Evolutionary conservation across 2,329 filamentous ascomycete genomes (phyloP), one percentile per base, ranked within the genome.

Genomic region (Aspergillus ruber): DNA sequence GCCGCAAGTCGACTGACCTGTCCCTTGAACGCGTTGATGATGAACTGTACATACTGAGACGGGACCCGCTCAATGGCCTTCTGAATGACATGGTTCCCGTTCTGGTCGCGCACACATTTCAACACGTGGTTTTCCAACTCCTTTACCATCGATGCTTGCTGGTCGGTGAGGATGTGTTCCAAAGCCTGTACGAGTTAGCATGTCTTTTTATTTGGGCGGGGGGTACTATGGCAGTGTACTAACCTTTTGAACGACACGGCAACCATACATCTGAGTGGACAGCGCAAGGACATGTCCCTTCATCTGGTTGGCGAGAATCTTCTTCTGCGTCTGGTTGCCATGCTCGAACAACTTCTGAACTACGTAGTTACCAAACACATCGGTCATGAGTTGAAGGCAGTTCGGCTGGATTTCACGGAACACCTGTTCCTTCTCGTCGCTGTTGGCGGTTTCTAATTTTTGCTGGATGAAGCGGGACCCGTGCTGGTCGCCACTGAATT

Each of bases 321-420:
- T 90, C 74, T 98, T 98, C 72, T 98, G 93, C 0, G 84, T 80
- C 68, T 95, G 90, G 57, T 89, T 94, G 35, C 93, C 91, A 65
- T 97, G 89, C 65, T 97, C 91, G 53, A 97, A 96, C 64, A 97
- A 84, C 66, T 96, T 97, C 63, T 98, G 93, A 35, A 97, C 90
- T 32, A 98, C 93, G 63, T 97, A 98, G 67, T 98, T 98, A 46
- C 93, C 93, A 63, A 96, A 98, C 0, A 97, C 85, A 65, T 97
- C 93, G 41, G 85, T 91, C 89, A 95, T 96, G 42, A 98, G 74
- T 61, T 91, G 89, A 25, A 95, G 69, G 1, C 86, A 83, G 56
- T 98, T 93, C 1, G 83, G 81, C 57, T 87, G 80, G 41, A 98
- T 89, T 67, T 97, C 93, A 0, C 79, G 76, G 73, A 96, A 97